Base-by-base conservation (phyloP, 805 yeast species). In the Candida insectorum region DNA sequence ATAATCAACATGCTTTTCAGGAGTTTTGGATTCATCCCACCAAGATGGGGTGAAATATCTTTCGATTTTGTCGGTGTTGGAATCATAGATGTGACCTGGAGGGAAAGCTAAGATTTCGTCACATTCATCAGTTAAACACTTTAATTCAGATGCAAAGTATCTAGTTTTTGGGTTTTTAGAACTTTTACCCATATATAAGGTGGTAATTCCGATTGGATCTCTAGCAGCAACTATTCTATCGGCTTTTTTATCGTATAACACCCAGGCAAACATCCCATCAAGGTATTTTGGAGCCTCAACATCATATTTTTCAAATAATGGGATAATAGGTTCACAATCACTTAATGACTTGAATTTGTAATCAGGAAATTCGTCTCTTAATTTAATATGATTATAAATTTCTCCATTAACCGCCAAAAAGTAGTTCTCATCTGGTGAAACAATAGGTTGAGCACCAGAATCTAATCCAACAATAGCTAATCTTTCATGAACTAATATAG, bases 241-340 rank as follows among this genome's bases (percentile, higher is more conserved):
- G 38, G 71, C 69, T 54, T 77, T 65, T 45, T 80, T 79, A 67
- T 93, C 98, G 62, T 88, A 85, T 34, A 93, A 65, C 26, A 81
- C 96, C 72, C 85, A 93, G 16, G 97, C 97, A 56, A 91, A 93
- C 97, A 93, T 91, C 60, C 99, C 99, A 59, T 93, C 98, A 50
- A 93, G 72, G 60, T 85, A 55, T 59, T 86, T 85, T 56, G 98
- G 96, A 45, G 96, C 88, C 41, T 88, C 97, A 37, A 77, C 62
- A 52, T 73, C 98, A 60, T 86, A 81, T 66, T 91, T 88, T 57
- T 80, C 69, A 61, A 84, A 85, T 50, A 93, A 68, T 35, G 98
- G 98, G 47, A 93, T 87, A 65, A 93, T 91, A 36, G 96, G 93
- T 69, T 93, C 99, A 76, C 99, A 93, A 68, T 93, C 99, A 23